Evolutionary conservation across 2,329 filamentous ascomycete genomes (phyloP), one percentile per base, ranked within the genome.

Genomic region (Tricladium varicosporioides): DNA sequence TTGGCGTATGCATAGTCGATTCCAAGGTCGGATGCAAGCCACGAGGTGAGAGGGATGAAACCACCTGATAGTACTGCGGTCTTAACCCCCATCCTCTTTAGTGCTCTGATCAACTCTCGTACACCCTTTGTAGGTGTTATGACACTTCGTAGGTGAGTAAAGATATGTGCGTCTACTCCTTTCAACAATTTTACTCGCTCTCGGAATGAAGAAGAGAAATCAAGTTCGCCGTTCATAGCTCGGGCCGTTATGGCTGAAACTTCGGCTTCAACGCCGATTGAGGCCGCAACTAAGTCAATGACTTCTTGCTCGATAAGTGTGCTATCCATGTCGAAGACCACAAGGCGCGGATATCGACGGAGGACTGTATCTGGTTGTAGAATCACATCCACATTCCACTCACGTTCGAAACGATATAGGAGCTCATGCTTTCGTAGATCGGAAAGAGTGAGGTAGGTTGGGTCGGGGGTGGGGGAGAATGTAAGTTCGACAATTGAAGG

Each of bases 281-380:
- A 88, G 53, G 88, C 86, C 3, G 94, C 94, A 56, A 99, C 87
- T 67, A 97, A 86, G 73, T 99, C 94, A 70, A 99, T 97, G 59
- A 97, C 92, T 76, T 99, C 94, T 73, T 99, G 92, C 53, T 93
- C 89, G 71, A 99, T 97, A 59, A 99, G 82, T 0, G 94, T 99
- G 73, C 89, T 94, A 76, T 99, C 94, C 94, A 99, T 99, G 73
- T 99, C 94, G 69, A 99, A 99, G 32, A 97, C 91, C 2, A 93
- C 92, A 10, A 97, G 79, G 8, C 93, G 84, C 63, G 92, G 92
- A 73, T 95, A 84, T 27, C 87, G 82, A 57, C 91, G 80, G 78
- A 87, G 91, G 32, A 93, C 78, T 31, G 78, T 82, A 69, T 93
- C 89, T 43, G 74, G 74, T 72, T 95, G 90, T 60, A 96, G 78